phyloP scores from a whole-genome alignment of 257 asterid genomes.

The Nicotiana otophora region DNA sequence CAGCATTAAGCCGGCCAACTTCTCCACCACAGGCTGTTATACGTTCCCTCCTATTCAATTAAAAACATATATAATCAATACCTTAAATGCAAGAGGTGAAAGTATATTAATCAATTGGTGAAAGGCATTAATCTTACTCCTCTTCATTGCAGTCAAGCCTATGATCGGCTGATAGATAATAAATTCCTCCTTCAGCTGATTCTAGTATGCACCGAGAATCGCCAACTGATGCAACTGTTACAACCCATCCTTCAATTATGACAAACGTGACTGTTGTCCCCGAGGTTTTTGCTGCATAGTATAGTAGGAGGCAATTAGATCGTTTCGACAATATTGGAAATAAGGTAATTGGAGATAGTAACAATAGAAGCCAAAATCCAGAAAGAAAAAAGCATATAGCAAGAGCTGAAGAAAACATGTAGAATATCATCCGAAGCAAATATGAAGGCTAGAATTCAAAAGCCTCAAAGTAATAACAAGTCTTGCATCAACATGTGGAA shows the following conservation, averaged over 20 bases:
- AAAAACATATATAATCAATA: slow-evolving; percentile 17
- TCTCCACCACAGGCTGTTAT: slow-evolving; percentile 92
- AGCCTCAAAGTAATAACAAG: background rate
- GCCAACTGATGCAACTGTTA: slow-evolving; percentile 96
- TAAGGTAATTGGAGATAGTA: background rate
- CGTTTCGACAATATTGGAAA: background rate
- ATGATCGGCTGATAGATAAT: slow-evolving; percentile 91
- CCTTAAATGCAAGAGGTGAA: slow-evolving; percentile 4
- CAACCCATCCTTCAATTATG: slow-evolving; percentile 89
- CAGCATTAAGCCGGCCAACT: slow-evolving; percentile 95
- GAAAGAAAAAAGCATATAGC: background rate
- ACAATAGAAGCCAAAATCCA: background rate
- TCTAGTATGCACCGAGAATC: slow-evolving; percentile 95
- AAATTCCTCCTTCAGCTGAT: slow-evolving; percentile 82
- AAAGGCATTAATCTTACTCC: slow-evolving; percentile 55
- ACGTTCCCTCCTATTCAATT: slow-evolving; percentile 74
- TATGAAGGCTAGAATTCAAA: background rate
- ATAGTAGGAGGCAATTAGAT: background rate
- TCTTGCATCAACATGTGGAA: background rate
- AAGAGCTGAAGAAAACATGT: background rate
- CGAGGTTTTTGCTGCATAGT: slow-evolving; percentile 66
- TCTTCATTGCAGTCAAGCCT: slow-evolving; percentile 93
- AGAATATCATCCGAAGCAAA: background rate
- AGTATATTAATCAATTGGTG: background rate
- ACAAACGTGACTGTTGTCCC: slow-evolving; percentile 97